A percentile compares a stretch with the other conserved stretches of the same genome.
These are phyloP conservation scores for Claviceps paspali DNA, from an alignment of 2,329 filamentous ascomycete species.

Conservation along the genomic window DNA sequence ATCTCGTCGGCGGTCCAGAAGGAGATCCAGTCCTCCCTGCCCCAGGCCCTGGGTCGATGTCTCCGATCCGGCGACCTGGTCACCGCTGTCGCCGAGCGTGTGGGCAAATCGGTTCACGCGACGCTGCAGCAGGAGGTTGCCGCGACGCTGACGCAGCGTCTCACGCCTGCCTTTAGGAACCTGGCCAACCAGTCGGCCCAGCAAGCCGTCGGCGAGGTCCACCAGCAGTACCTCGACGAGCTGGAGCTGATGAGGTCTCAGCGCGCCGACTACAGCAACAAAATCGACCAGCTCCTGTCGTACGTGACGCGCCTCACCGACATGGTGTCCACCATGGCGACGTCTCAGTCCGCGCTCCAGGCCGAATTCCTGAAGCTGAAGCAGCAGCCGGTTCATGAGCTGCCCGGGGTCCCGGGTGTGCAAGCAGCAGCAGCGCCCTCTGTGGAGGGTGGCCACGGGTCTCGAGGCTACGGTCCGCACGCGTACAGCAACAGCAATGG, in stretches of 20 bases:
- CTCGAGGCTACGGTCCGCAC: slow-evolving; percentile 1
- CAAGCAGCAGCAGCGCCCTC: slow-evolving; percentile 4
- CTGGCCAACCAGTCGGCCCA: slow-evolving; percentile 52
- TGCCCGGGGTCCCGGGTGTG: slow-evolving; percentile 15
- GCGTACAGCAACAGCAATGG: slow-evolving; percentile 15
- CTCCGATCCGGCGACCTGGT: slow-evolving; percentile 61
- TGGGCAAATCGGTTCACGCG: slow-evolving; percentile 49
- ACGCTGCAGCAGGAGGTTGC: slow-evolving; percentile 57
- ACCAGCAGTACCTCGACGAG: slow-evolving; percentile 41
- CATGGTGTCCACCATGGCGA: slow-evolving; percentile 54
- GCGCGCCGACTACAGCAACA: slow-evolving; percentile 35
- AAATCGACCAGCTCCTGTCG: slow-evolving; percentile 58
- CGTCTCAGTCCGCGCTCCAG: slow-evolving; percentile 54
- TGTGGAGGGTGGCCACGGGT: slow-evolving; percentile 1
- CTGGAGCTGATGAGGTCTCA: slow-evolving; percentile 36
- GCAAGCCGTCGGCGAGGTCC: slow-evolving; percentile 51
- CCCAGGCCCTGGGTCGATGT: slow-evolving; percentile 36
- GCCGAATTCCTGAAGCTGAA: slow-evolving; percentile 44
- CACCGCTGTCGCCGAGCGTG: slow-evolving; percentile 52
- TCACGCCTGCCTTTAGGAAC: slow-evolving; percentile 51
- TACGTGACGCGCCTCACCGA: slow-evolving; percentile 52
- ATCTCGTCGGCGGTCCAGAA: slow-evolving; percentile 52
- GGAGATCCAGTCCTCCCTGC: slow-evolving; percentile 58
- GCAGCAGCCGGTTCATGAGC: slow-evolving; percentile 30
- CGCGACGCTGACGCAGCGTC: slow-evolving; percentile 41